Base-by-base conservation (phyloP, 768 basidiomycete species). In the Scleroderma citrinum region DNA sequence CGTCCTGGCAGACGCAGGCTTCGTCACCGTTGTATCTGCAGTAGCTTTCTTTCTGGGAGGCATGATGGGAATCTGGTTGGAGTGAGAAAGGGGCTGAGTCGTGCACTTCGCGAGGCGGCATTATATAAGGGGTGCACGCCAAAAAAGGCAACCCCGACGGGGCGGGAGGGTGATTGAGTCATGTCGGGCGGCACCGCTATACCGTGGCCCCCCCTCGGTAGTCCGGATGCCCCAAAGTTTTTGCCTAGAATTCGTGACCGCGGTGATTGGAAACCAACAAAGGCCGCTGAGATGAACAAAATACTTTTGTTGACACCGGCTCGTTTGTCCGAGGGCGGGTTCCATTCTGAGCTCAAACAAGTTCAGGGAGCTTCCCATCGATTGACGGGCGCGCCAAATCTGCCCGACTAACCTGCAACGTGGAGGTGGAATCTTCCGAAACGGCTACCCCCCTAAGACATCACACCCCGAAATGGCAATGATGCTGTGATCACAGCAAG, bases 1-100 rank as follows among this genome's bases (percentile, higher is more conserved):
- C 32, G 58, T 49, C 11, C 58, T 55, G 38, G 66, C 53, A 16
- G 59, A 54, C 2, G 24, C 37, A 35, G 53, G 53, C 21, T 41
- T 46, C 19, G 68, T 63, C 7, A 66, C 66, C 23, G 62, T 51
- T 43, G 64, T 47, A 32, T 63, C 53, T 23, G 56, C 49, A 37
- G 59, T 66, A 24, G n/a, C 34, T 64, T 76, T 76, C 60, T 75
- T 77, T 49, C 72, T 67, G 41, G 77, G 73, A 51, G 74, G 71
- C 74, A 76, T 76, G 24, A 10, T 39, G 38, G n/a, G 34, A 13
- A 35, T 35, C 34, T 35, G 12, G 34, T 13, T 5, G n/a, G 13
- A 35, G 31, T 7, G 31, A 32, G n/a, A 38, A 19, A 38, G 36
- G 31, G 31, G 31, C 31, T 32, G 31, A 13, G 34, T 4, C 19